A percentile compares a stretch with the other conserved stretches of the same genome.
Conservation (phyloP, 2,329 filamentous ascomycete genomes). For the Colletotrichum liriopes region DNA sequence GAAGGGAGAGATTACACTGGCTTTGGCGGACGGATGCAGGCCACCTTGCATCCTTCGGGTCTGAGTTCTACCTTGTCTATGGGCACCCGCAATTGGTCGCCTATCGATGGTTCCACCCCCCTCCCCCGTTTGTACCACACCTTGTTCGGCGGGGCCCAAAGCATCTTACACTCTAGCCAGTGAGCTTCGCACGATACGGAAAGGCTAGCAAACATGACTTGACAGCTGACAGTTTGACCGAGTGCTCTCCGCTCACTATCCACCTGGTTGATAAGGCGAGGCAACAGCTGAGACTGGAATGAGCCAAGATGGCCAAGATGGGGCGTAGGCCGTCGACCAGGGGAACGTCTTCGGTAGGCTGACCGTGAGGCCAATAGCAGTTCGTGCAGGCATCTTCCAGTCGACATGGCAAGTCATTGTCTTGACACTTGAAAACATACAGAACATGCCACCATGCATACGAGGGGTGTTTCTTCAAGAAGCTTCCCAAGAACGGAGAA, state of each 20-base stretch:
- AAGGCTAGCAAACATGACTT: constrained; percentile 5
- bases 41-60: constrained; percentile 20
- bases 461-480: not conserved
- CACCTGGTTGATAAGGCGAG: constrained; percentile 2
- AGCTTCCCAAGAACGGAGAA: not conserved
- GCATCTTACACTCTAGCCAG: not conserved
- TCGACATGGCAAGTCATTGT: not conserved
- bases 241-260: constrained; percentile 11
- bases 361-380: not conserved
- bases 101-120: not conserved
- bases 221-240: constrained; percentile 20
- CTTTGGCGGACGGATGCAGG: constrained; percentile 18
- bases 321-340: not conserved
- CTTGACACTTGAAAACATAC: not conserved
- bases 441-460: not conserved
- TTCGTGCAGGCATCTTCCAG: not conserved
- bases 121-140: constrained; percentile 17
- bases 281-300: constrained; percentile 18
- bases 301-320: constrained; percentile 18
- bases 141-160: constrained; percentile 24
- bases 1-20: constrained; percentile 22
- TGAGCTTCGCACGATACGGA: constrained; percentile 9
- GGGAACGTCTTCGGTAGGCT: not conserved
- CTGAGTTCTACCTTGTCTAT: not conserved
- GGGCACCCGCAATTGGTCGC: constrained; percentile 20